A percentile compares a stretch with the other conserved stretches of the same genome.
Evolutionary conservation across 1,284 basidiomycete species (phyloP).

Genomic region (Pseudomicrostroma phylloplanum): DNA sequence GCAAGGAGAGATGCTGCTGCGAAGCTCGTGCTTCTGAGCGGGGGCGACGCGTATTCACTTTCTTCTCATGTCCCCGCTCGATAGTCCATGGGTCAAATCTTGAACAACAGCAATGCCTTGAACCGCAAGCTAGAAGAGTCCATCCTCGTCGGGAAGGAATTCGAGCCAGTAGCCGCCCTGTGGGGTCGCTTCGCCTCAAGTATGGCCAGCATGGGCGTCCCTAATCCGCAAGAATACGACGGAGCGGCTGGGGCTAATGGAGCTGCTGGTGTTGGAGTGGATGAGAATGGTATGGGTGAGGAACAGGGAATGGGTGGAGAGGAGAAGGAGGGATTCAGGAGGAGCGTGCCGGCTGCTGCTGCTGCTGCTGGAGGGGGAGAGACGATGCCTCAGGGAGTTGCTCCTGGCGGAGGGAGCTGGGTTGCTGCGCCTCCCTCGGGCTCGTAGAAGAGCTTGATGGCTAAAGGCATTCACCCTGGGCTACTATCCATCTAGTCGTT

Average conservation of each 20-base stretch:
- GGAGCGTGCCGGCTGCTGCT: no score
- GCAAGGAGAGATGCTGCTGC: neutral
- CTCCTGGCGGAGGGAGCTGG: slow-evolving; percentile 17
- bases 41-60: neutral
- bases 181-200: slow-evolving; percentile 77
- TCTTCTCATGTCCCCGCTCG: neutral
- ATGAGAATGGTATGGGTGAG: neutral
- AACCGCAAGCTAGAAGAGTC: slow-evolving; percentile 90
- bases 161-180: slow-evolving; percentile 76
- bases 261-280: slow-evolving; percentile 1
- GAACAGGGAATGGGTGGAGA: slow-evolving; percentile 6
- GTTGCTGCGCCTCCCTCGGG: neutral
- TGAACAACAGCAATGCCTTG: slow-evolving; percentile 77
- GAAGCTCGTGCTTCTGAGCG: neutral
- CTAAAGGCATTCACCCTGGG: no score
- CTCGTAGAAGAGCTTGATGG: no score
- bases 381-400: slow-evolving; percentile 17
- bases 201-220: slow-evolving; percentile 56
- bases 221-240: slow-evolving; percentile 11
- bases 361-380: neutral
- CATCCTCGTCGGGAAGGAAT: slow-evolving; percentile 82
- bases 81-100: slow-evolving; percentile 81
- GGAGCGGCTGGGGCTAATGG: neutral
- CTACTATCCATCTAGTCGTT: no score
- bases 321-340: no score